Conservation (phyloP, 2,329 filamentous ascomycete species). For the Fusarium virguliforme region DNA sequence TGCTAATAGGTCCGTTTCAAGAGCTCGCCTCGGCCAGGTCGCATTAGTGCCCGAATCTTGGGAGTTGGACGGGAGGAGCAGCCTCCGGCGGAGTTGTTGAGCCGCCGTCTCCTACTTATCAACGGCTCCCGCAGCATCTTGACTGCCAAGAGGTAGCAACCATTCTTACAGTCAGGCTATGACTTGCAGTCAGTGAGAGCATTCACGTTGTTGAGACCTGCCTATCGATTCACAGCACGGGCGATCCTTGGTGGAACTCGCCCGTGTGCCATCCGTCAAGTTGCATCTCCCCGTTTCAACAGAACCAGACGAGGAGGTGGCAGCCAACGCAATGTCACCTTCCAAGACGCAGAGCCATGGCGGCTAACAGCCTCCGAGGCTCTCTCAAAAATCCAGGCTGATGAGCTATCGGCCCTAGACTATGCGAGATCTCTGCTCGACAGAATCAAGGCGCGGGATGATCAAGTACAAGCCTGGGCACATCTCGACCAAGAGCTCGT, state of each 20-base stretch:
- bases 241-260: neutral
- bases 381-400: slow-evolving; percentile 57
- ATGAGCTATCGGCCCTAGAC: slow-evolving; percentile 64
- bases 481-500: slow-evolving; percentile 63
- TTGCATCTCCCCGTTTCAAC: neutral
- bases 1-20: slow-evolving; percentile 6
- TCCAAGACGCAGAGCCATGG: slow-evolving; percentile 44
- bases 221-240: neutral
- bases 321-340: slow-evolving; percentile 25
- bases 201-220: neutral
- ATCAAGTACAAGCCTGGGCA: slow-evolving; percentile 67
- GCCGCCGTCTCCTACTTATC: slow-evolving; percentile 1
- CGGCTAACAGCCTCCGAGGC: slow-evolving; percentile 62
- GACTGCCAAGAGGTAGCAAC: neutral
- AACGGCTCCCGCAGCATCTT: slow-evolving; percentile 1
- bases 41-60: slow-evolving; percentile 35
- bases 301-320: neutral
- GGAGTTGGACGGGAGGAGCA: neutral
- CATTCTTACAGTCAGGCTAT: neutral
- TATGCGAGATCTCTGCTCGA: slow-evolving; percentile 66
- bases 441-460: slow-evolving; percentile 63
- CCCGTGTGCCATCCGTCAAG: slow-evolving; percentile 6
- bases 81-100: neutral
- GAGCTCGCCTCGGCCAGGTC: slow-evolving; percentile 16
- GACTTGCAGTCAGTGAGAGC: slow-evolving; percentile 6